Conservation (phyloP, 164 flowering plant species). For the Macadamia tetraphylla region DNA sequence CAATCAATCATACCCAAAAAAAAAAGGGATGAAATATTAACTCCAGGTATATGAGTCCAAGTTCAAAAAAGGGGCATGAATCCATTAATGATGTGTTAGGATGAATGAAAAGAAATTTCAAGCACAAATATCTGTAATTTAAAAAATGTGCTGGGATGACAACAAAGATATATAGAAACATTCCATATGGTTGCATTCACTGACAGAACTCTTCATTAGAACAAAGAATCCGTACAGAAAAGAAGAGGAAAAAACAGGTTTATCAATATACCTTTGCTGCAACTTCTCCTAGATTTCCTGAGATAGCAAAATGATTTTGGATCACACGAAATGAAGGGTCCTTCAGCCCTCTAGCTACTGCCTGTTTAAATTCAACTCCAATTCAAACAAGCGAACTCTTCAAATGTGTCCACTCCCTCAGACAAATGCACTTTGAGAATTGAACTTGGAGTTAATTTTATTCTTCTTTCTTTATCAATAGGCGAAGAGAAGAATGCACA, state of each 20-base stretch:
- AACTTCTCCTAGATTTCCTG: slow-evolving; percentile 87
- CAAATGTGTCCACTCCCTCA: neutral
- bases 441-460: neutral
- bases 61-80: neutral
- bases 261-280: slow-evolving; percentile 72
- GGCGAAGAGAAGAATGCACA: neutral
- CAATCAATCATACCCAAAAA: no score
- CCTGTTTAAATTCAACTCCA: slow-evolving; percentile 34
- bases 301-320: slow-evolving; percentile 85
- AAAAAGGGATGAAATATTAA: no score
- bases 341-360: slow-evolving; percentile 86
- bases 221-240: neutral
- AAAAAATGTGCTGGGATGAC: no score
- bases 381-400: neutral
- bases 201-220: neutral
- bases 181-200: neutral
- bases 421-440: neutral
- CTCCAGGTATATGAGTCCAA: no score
- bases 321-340: slow-evolving; percentile 94
- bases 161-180: no score
- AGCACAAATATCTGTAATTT: no score
- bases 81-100: neutral
- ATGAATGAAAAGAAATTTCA: no score
- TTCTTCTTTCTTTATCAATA: neutral
- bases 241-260: neutral